These are phyloP conservation scores for Arctium lappa DNA, from an alignment of 129 eudicot species.

Conservation along the genomic window DNA sequence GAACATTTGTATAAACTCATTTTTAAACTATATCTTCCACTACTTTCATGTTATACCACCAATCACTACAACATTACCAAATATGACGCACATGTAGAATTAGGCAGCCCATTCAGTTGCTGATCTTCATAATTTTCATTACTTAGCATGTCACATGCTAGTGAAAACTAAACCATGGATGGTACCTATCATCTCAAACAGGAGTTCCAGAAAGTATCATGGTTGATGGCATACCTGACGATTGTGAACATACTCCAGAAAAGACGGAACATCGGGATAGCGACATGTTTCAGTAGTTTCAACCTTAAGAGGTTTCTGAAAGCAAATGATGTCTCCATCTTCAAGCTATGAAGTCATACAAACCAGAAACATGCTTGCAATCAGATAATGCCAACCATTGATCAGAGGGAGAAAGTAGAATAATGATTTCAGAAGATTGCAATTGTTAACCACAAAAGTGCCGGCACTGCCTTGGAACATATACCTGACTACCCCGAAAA, in stretches of 20 bases:
- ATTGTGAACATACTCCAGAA: conserved; percentile 73
- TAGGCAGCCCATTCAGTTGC: too few species aligned
- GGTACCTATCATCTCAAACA: background rate
- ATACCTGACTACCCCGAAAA: conserved; percentile 75
- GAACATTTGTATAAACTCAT: background rate
- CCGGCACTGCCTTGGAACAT: background rate
- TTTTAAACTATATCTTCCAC: too few species aligned
- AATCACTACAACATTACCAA: too few species aligned
- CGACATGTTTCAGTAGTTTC: conserved; percentile 50
- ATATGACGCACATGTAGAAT: too few species aligned
- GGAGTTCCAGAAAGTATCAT: background rate
- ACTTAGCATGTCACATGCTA: background rate
- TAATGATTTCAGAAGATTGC: background rate
- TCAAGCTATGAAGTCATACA: conserved; percentile 54
- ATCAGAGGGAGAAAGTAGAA: background rate
- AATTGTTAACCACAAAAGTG: background rate
- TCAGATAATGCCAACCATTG: background rate
- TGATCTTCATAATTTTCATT: background rate
- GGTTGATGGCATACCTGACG: conserved; percentile 55
- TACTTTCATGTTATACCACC: too few species aligned
- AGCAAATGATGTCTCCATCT: conserved; percentile 93
- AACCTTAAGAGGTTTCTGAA: conserved; percentile 51
- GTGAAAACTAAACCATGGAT: background rate
- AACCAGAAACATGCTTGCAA: background rate
- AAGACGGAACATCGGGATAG: conserved; percentile 81